Evolutionary conservation across 352 stramenopile genomes (phyloP).

Genomic region (Phytophthora foliorum): DNA sequence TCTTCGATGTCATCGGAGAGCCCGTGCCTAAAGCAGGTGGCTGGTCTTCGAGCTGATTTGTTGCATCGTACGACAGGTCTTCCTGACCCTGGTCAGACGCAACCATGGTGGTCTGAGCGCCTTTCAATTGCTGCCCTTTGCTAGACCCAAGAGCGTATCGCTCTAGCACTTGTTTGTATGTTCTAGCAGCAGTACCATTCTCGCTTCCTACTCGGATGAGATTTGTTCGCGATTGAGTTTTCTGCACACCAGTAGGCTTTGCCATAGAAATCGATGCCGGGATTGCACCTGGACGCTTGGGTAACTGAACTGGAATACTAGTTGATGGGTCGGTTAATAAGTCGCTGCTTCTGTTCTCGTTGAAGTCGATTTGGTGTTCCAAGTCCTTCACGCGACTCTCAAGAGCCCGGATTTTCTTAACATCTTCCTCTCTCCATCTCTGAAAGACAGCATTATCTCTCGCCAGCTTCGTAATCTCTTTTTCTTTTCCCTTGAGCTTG

Average conservation of each 20-base stretch:
- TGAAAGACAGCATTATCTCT: slow-evolving; percentile 72
- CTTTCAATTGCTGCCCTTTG: slow-evolving; percentile 16
- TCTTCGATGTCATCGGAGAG: neutral
- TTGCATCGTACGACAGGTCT: slow-evolving; percentile 3
- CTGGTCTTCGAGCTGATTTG: slow-evolving; percentile 25
- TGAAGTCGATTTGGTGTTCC: slow-evolving; percentile 25
- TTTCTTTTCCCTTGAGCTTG: slow-evolving; percentile 71
- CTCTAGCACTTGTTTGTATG: slow-evolving; percentile 55
- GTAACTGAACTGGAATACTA: neutral
- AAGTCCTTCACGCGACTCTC: slow-evolving; percentile 59
- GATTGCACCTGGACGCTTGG: slow-evolving; percentile 10
- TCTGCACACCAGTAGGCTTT: slow-evolving; percentile 9
- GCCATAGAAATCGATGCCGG: slow-evolving; percentile 3
- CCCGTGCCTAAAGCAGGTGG: neutral
- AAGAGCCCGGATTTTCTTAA: slow-evolving; percentile 59
- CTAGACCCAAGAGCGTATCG: slow-evolving; percentile 43
- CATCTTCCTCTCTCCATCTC: slow-evolving; percentile 70
- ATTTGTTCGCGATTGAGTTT: slow-evolving; percentile 34
- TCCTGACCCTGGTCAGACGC: neutral
- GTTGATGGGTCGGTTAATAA: neutral
- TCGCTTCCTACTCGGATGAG: slow-evolving; percentile 17
- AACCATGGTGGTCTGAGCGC: slow-evolving; percentile 4
- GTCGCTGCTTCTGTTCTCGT: neutral
- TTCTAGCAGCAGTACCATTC: slow-evolving; percentile 9
- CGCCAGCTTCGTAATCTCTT: slow-evolving; percentile 60